These are phyloP conservation scores for Fagus crenata DNA, from an alignment of 306 rosid species.

Conservation along the genomic window DNA sequence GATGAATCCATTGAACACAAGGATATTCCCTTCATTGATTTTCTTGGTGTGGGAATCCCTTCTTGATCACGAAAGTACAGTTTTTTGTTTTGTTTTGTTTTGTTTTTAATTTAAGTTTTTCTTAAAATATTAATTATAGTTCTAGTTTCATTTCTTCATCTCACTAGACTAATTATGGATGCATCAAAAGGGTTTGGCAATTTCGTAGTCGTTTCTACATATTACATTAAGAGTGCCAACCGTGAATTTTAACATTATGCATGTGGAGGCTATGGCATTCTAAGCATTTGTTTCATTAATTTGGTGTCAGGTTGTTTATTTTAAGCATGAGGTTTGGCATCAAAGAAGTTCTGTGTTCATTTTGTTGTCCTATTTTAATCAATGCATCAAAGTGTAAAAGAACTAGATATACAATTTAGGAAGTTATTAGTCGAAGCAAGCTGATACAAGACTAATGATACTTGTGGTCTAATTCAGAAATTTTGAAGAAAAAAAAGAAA, in stretches of 20 bases:
- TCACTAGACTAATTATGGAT: background rate
- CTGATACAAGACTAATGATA: background rate
- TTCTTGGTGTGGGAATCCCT: conserved; percentile 84
- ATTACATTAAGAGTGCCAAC: background rate
- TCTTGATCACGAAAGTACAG: conserved; percentile 34
- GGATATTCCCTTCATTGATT: conserved; percentile 77
- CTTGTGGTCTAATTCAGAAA: conserved; percentile 26
- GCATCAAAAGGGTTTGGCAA: conserved; percentile 1
- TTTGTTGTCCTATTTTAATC: conserved; percentile 6
- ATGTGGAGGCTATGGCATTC: background rate
- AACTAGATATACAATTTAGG: background rate
- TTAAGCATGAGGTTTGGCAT: conserved; percentile 23
- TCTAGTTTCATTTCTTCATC: background rate
- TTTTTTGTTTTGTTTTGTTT: no score
- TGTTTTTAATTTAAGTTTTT: conserved; percentile 35
- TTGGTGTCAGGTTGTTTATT: conserved; percentile 20
- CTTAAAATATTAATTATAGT: conserved; percentile 1
- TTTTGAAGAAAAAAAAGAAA: conserved; percentile 21
- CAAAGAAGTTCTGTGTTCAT: background rate
- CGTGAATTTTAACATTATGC: background rate
- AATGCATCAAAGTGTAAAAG: background rate
- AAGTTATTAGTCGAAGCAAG: background rate
- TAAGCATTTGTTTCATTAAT: background rate
- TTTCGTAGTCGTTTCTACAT: conserved; percentile 1
- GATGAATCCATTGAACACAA: conserved; percentile 37